A percentile compares a stretch with the other conserved stretches of the same genome.
Conservation (phyloP, 257 asterid genomes). For the Gardenia jasminoides region DNA sequence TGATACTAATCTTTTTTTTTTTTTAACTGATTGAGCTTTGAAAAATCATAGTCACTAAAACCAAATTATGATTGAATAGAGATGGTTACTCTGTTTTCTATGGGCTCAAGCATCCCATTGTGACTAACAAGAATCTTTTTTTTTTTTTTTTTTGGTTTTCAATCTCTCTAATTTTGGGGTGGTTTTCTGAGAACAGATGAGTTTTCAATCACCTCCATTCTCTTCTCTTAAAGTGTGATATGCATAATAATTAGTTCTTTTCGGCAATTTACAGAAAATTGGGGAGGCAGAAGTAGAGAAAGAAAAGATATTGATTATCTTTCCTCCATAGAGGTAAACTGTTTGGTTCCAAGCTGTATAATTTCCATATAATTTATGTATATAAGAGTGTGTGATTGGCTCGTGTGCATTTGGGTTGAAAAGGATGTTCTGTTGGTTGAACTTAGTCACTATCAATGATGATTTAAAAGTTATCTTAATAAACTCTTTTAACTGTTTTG, state of each 20-base stretch:
- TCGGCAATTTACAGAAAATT: constrained; percentile 59
- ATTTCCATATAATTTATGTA: not conserved
- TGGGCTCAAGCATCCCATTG: not conserved
- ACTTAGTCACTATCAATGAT: not conserved
- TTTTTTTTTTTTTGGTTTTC: not conserved
- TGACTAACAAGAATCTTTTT: not conserved
- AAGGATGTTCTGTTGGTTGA: not conserved
- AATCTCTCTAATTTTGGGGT: not conserved
- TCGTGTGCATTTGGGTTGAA: not conserved
- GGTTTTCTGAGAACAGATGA: not conserved
- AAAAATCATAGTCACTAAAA: not conserved
- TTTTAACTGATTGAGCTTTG: not conserved
- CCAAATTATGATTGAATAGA: not conserved
- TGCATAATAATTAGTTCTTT: constrained; percentile 4
- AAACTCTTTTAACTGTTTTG: constrained; percentile 7
- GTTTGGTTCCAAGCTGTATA: not conserved
- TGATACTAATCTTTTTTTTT: not conserved
- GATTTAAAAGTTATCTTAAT: not conserved
- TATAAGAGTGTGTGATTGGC: no score
- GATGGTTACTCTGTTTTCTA: not conserved
- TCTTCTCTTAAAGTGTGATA: not conserved
- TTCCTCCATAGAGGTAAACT: constrained; percentile 86
- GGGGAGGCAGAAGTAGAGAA: constrained; percentile 72
- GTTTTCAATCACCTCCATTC: not conserved
- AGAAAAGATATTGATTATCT: constrained; percentile 96